Evolutionary conservation across 768 basidiomycete species (phyloP), one percentile per base, ranked within the genome.

Genomic region (Leccinum subtestaceum): DNA sequence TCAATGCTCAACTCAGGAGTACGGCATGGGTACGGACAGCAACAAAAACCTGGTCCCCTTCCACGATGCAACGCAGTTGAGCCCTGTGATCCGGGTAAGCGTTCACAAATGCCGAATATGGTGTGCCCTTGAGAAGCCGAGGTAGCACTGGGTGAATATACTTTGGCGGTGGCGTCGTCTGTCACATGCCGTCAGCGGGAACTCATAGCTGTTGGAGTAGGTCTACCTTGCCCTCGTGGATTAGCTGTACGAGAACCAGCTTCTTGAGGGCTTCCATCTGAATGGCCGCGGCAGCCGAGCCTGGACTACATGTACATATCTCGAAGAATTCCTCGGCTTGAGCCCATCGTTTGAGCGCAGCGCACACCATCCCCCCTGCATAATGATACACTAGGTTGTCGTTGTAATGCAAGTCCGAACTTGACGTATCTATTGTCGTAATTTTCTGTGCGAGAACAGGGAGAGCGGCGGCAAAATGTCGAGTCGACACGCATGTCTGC

Each of bases 191-290:
- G 13, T 59, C 47, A 62, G 63, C 48, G 45, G n/a, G 23, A 13
- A 19, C 11, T 19, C 29, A 2, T 32, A 9, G 5, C 21, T 19
- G 7, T 17, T 29, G 15, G 34, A 6, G 23, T 21, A 27, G 11
- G 5, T 55, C 76, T 21, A 88, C 89, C 80, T 87, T 85, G 17
- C 94, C 94, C 54, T 84, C 80, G 21, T 82, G 77, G 57, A 95
- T 90, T 49, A 95, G 73, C 69, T 94, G 92, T 5, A 93, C 83
- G 5, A 95, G 77, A 21, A 81, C 74, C 50, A 93, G 75, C 73
- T 95, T 94, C 80, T 95, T 95, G 65, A 88, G 75, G 0, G 93
- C 93, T 67, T 95, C 93, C 65, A 94, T 72, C 70, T 96, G 93
- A 3, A 95, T 76, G 8, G 88, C 84, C 3, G 84, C 80, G 0